Conservation (phyloP, 1,284 basidiomycete species). For the Trametes pubescens region DNA sequence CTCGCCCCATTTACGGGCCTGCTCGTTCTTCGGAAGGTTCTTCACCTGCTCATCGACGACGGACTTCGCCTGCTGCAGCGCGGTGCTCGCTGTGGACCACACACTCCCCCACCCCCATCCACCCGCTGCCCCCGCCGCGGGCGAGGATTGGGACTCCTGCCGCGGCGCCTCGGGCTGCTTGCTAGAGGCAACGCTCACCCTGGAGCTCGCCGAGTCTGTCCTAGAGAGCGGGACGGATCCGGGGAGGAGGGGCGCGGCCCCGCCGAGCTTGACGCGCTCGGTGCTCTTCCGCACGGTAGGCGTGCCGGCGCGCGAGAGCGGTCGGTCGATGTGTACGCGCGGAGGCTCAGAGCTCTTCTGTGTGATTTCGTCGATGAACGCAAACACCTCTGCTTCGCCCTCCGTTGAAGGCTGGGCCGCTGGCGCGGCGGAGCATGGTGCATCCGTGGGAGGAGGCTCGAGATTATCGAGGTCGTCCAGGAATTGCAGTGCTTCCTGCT, state of each 20-base stretch:
- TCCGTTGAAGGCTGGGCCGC: constrained; percentile 46
- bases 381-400: constrained; percentile 84
- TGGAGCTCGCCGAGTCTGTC: constrained; percentile 41
- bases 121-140: constrained; percentile 43
- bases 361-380: constrained; percentile 94
- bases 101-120: constrained; percentile 86
- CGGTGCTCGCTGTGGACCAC: constrained; percentile 87
- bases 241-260: constrained; percentile 46
- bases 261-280: constrained; percentile 76
- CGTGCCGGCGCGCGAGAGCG: constrained; percentile 71
- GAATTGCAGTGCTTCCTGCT: constrained; percentile 89
- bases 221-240: constrained; percentile 47
- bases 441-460: constrained; percentile 46
- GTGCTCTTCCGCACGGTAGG: constrained; percentile 80
- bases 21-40: constrained; percentile 81
- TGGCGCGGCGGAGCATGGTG: constrained; percentile 32
- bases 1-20: constrained; percentile 80
- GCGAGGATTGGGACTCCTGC: constrained; percentile 31
- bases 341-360: constrained; percentile 86
- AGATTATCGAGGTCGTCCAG: constrained; percentile 91
- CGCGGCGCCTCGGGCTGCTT: constrained; percentile 35
- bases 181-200: constrained; percentile 38
- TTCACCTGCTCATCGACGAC: constrained; percentile 94
- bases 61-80: constrained; percentile 85
- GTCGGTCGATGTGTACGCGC: constrained; percentile 65